Percentiles rank a stretch among this genome's conserved stretches.
These are phyloP conservation scores for Penicillium maclennaniae DNA, from an alignment of 495 filamentous ascomycete genomes.

Conservation along the genomic window DNA sequence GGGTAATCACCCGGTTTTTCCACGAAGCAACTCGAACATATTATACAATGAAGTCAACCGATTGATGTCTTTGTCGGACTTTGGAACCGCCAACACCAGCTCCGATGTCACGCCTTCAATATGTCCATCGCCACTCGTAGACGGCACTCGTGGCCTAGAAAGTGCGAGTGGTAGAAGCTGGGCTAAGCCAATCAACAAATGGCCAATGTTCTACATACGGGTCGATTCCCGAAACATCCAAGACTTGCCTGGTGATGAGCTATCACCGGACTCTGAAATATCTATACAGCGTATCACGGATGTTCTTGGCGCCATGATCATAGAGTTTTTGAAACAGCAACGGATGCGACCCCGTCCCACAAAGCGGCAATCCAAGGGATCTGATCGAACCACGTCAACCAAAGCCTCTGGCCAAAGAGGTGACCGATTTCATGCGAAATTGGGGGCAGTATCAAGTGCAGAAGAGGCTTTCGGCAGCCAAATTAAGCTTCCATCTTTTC, in stretches of 20 bases:
- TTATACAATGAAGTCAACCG: conserved; percentile 78
- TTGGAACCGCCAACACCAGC: conserved; percentile 57
- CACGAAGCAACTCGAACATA: conserved; percentile 53
- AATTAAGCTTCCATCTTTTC: conserved; percentile 37
- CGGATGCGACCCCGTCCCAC: conserved; percentile 51
- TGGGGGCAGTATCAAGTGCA: conserved; percentile 4
- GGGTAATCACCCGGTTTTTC: conserved; percentile 56
- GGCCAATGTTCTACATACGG: conserved; percentile 87
- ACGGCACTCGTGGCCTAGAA: conserved; percentile 50
- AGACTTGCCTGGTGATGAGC: conserved; percentile 16
- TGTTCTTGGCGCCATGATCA: conserved; percentile 59
- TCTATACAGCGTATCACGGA: conserved; percentile 52
- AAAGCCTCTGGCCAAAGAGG: not conserved
- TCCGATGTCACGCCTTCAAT: conserved; percentile 4
- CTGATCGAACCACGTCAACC: conserved; percentile 1
- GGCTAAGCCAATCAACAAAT: conserved; percentile 69
- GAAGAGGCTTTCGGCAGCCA: conserved; percentile 25
- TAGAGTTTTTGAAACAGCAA: conserved; percentile 65
- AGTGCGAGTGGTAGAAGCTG: conserved; percentile 52
- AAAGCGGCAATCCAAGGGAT: conserved; percentile 14
- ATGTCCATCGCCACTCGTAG: conserved; percentile 4
- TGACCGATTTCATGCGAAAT: not conserved
- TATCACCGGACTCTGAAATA: conserved; percentile 38
- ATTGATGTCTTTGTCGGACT: conserved; percentile 72
- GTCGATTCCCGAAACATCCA: conserved; percentile 41